A percentile compares a stretch with the other conserved stretches of the same genome.
phyloP scores from a whole-genome alignment of 2,329 filamentous ascomycete genomes.

The Drechmeria coniospora region DNA sequence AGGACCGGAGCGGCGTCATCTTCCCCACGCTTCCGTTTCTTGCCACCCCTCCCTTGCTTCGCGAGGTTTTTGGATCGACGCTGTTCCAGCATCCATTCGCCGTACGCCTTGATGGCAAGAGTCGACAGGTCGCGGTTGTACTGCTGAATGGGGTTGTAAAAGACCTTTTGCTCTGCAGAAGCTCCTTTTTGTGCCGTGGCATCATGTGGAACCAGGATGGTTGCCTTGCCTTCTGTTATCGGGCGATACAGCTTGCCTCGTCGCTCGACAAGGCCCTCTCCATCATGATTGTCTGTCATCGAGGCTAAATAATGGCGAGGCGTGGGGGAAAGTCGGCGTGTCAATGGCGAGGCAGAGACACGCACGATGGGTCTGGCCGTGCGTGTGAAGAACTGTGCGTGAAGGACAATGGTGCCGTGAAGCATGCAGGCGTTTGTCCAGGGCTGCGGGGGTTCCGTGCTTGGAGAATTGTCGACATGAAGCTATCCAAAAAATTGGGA shows the following conservation, averaged over 20 bases:
- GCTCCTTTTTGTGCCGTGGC: conserved; percentile 31
- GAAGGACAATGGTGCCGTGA: conserved; percentile 4
- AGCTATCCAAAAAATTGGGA: too few relatives aligned
- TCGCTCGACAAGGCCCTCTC: conserved; percentile 11
- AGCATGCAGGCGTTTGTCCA: conserved; percentile 8
- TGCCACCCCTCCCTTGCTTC: conserved; percentile 23
- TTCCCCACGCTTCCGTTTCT: conserved; percentile 32
- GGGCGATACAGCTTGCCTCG: conserved; percentile 35
- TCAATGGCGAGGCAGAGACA: not conserved
- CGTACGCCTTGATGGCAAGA: conserved; percentile 79
- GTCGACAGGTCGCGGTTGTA: conserved; percentile 96
- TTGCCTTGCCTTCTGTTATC: conserved; percentile 40
- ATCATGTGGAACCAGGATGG: conserved; percentile 36
- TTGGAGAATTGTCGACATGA: too few relatives aligned
- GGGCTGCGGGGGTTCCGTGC: too few relatives aligned
- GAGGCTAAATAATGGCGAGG: conserved; percentile 1
- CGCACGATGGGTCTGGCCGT: not conserved
- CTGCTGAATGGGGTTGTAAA: conserved; percentile 98
- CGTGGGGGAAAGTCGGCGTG: too few relatives aligned
- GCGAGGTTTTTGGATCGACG: conserved; percentile 27
- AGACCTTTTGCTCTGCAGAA: conserved; percentile 61
- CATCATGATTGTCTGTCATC: conserved; percentile 7
- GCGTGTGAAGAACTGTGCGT: conserved; percentile 7
- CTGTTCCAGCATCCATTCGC: conserved; percentile 44
- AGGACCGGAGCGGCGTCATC: conserved; percentile 5